These are phyloP conservation scores for Trichoderma atrobrunneum DNA, from an alignment of 2,329 filamentous ascomycete genomes.

Conservation along the genomic window DNA sequence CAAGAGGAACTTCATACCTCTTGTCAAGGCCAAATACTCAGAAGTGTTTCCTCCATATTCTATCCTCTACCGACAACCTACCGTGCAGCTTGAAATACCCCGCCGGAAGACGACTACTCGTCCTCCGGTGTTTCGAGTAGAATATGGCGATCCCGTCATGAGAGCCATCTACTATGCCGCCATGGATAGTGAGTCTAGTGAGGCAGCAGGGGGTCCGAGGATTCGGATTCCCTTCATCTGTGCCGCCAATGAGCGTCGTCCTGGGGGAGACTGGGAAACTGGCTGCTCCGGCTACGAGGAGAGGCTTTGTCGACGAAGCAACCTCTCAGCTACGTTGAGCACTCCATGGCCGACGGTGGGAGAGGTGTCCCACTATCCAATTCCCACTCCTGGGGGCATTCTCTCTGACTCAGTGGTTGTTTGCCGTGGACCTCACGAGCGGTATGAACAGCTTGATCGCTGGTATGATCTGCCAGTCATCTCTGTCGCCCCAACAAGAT, in stretches of 20 bases:
- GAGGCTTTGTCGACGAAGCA: constrained; percentile 71
- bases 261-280: constrained; percentile 79
- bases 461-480: constrained; percentile 67
- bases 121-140: constrained; percentile 50
- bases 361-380: constrained; percentile 61
- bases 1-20: constrained; percentile 67
- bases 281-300: constrained; percentile 54
- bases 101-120: constrained; percentile 35
- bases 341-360: constrained; percentile 54
- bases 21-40: constrained; percentile 56
- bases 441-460: constrained; percentile 55
- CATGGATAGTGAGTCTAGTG: constrained; percentile 38
- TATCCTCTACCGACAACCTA: constrained; percentile 53
- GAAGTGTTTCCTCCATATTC: constrained; percentile 57
- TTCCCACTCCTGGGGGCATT: constrained; percentile 67
- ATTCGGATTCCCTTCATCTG: constrained; percentile 64
- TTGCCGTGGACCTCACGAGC: constrained; percentile 67
- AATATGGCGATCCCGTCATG: constrained; percentile 57
- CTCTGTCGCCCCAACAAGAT: constrained; percentile 67
- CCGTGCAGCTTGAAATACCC: constrained; percentile 44
- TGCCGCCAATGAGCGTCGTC: constrained; percentile 70
- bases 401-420: constrained; percentile 70
- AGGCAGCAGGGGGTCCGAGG: constrained; percentile 32
- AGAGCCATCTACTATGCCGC: constrained; percentile 56
- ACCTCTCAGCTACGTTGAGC: constrained; percentile 65